These are phyloP conservation scores for Xylaria palmicola DNA, from an alignment of 495 filamentous ascomycete species.

Conservation along the genomic window DNA sequence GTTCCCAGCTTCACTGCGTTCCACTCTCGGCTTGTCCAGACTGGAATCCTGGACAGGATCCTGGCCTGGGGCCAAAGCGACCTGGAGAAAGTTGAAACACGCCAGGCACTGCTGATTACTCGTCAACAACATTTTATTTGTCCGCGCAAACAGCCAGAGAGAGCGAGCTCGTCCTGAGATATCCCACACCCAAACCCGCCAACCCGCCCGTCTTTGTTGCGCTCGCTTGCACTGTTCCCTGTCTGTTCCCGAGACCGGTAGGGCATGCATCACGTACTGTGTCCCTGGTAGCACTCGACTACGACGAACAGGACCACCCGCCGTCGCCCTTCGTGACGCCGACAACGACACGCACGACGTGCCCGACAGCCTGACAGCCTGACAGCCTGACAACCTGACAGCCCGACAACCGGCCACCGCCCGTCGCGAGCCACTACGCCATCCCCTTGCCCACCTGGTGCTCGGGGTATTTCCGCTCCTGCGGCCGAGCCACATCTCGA, in stretches of 20 bases:
- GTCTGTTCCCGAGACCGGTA: no score
- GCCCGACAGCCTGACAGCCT: background rate
- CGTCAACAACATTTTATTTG: background rate
- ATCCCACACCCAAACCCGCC: no score
- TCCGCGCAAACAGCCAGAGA: no score
- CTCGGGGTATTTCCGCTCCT: background rate
- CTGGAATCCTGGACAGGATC: background rate
- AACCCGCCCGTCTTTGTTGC: background rate
- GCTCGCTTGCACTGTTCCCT: no score
- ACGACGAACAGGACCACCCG: background rate
- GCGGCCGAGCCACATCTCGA: background rate
- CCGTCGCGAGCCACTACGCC: background rate
- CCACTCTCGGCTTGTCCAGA: background rate
- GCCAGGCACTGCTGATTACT: conserved; percentile 8
- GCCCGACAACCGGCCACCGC: background rate
- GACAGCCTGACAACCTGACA: background rate
- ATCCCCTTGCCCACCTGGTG: background rate
- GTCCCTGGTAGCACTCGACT: background rate
- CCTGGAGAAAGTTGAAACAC: conserved; percentile 12
- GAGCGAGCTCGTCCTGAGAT: no score
- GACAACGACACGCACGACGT: background rate
- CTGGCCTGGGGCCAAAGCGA: background rate
- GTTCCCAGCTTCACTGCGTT: background rate
- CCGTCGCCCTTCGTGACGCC: no score
- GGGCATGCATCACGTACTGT: background rate